A percentile compares a stretch with the other conserved stretches of the same genome.
Evolutionary conservation across 2,329 filamentous ascomycete species (phyloP).

Genomic region (Myriosclerotinia curreyana): DNA sequence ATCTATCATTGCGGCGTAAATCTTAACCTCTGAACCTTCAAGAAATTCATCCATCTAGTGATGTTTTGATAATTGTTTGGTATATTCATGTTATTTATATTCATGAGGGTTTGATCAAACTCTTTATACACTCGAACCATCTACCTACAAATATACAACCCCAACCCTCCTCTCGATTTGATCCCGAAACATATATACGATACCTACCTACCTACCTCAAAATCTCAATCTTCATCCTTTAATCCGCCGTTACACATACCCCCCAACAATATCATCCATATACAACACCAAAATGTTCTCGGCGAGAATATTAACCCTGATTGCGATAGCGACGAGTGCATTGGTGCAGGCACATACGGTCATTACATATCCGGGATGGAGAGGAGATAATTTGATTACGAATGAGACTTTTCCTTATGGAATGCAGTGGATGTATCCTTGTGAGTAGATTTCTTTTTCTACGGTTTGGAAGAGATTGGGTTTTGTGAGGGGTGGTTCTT

Average conservation of each 20-base stretch:
- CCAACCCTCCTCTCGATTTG: not conserved
- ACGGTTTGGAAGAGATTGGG: not conserved
- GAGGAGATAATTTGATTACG: conserved; percentile 42
- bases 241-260: not conserved
- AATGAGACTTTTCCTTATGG: conserved; percentile 41
- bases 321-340: conserved; percentile 11
- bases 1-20: not conserved
- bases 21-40: not conserved
- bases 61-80: conserved; percentile 6
- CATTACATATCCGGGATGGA: conserved; percentile 43
- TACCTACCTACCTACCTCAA: not conserved
- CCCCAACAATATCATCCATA: not conserved
- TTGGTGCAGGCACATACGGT: conserved; percentile 43
- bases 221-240: not conserved
- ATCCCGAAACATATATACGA: not conserved
- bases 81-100: not conserved
- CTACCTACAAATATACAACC: not conserved
- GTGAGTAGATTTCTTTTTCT: conserved; percentile 34
- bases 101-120: not conserved
- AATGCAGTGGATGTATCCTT: conserved; percentile 43
- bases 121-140: not conserved
- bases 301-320: conserved; percentile 1
- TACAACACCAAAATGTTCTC: conserved; percentile 10
- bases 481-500: not conserved
- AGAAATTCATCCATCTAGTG: not conserved